Evolutionary conservation across 1,139 yeast species (phyloP), one percentile per base, ranked within the genome.

Genomic region (Suhomyces terraborum): DNA sequence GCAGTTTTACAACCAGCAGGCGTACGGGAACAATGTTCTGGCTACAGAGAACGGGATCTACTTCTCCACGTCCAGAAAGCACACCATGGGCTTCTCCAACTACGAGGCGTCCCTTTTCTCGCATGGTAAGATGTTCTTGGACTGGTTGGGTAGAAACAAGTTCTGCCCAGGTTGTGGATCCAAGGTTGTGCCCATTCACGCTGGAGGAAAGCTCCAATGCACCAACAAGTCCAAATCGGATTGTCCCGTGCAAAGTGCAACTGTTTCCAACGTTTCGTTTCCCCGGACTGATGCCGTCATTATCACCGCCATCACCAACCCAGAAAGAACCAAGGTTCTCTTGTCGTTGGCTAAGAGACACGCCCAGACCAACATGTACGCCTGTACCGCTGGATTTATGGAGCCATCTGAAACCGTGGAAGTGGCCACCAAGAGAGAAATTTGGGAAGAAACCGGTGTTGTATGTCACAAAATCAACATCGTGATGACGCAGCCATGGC

Each of bases 371-470:
- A 47, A 48, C 23, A 77, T 86, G 79, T 91, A 84, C 64, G 77
- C 94, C 10, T 85, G 95, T 55, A 79, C 95, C 39, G 96, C 98
- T 2, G 98, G 98, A 4, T 91, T 91, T 60, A 81, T 91, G 79
- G 98, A 91, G 62, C 96, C 97, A 0, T 86, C 91, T 18, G 98
- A 91, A 64, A 81, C 95, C 1, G 81, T 91, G 20, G 98, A 91
- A 62, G 84, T 82, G 33, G 94, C 96, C 10, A 87, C 94, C 24
- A 73, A 83, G 37, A 70, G 98, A 47, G 98, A 91, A 60, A 84
- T 87, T 27, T 89, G 95, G 89, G 98, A 91, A 61, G 98, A 91
- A 62, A 83, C 97, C 2, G 98, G 98, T 4, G 87, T 88, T 25
- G 73, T 66, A 32, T 81, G 86, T 38, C 69, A 77, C 27, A 67